These are phyloP conservation scores for Medicago lupulina DNA, from an alignment of 306 rosid genomes.

Conservation along the genomic window DNA sequence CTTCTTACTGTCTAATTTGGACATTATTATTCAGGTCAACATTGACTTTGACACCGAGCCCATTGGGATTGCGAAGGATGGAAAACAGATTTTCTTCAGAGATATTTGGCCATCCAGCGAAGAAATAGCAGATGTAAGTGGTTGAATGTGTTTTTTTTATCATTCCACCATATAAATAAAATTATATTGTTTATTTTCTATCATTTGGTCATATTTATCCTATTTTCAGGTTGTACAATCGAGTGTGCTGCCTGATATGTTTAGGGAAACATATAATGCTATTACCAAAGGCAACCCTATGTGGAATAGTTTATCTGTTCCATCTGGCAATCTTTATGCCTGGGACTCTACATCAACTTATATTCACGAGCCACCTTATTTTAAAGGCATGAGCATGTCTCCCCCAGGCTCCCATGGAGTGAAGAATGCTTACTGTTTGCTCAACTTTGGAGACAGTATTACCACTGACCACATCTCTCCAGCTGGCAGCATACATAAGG, in stretches of 20 bases:
- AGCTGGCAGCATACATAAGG: slow-evolving; percentile 98
- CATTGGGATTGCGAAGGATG: slow-evolving; percentile 80
- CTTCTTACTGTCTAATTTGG: slow-evolving; percentile 42
- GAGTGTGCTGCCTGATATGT: slow-evolving; percentile 93
- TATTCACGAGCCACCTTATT: slow-evolving; percentile 92
- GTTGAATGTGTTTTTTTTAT: slow-evolving; percentile 33
- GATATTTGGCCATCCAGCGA: slow-evolving; percentile 94
- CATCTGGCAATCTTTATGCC: slow-evolving; percentile 78
- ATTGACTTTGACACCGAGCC: slow-evolving; percentile 86
- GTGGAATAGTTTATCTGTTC: slow-evolving; percentile 91
- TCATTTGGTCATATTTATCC: slow-evolving; percentile 39
- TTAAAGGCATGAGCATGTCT: slow-evolving; percentile 90
- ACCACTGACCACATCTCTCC: slow-evolving; percentile 99
- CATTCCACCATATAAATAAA: slow-evolving; percentile 25
- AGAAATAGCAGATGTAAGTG: slow-evolving; percentile 79
- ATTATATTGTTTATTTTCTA: slow-evolving; percentile 20
- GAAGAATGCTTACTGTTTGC: slow-evolving; percentile 82
- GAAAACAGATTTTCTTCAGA: slow-evolving; percentile 71
- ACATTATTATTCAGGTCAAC: slow-evolving; percentile 70
- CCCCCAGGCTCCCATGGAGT: slow-evolving; percentile 93
- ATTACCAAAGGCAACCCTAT: slow-evolving; percentile 92
- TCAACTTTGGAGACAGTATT: slow-evolving; percentile 96
- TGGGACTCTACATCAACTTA: slow-evolving; percentile 94
- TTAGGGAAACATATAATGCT: slow-evolving; percentile 85
- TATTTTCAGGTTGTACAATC: slow-evolving; percentile 82